Conservation (phyloP, 2,329 filamentous ascomycete genomes). For the Xylaria polymorpha region DNA sequence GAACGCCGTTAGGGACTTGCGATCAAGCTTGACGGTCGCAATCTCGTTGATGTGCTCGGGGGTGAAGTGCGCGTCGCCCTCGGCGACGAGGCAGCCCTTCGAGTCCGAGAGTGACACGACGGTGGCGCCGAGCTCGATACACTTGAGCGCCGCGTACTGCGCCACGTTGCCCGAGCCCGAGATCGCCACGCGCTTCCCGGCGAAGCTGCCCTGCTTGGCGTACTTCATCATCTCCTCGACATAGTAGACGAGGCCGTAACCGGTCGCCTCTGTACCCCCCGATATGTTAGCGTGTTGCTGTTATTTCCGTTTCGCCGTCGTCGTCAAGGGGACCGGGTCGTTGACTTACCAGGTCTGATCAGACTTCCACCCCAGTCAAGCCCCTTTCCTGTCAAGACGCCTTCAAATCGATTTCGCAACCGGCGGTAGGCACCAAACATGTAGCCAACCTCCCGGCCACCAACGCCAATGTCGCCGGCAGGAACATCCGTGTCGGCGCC, state of each 20-base stretch:
- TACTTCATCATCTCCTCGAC: constrained; percentile 95
- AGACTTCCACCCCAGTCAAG: constrained; percentile 90
- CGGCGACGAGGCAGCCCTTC: constrained; percentile 83
- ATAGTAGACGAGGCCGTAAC: constrained; percentile 96
- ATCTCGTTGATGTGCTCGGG: constrained; percentile 83
- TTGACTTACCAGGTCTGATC: constrained; percentile 77
- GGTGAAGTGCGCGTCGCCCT: constrained; percentile 76
- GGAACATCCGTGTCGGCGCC: constrained; percentile 96
- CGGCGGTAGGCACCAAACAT: constrained; percentile 95
- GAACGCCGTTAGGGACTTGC: constrained; percentile 82
- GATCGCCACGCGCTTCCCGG: constrained; percentile 93
- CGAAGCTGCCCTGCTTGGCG: constrained; percentile 85
- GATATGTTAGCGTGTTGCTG: constrained; percentile 18
- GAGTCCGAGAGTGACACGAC: constrained; percentile 95
- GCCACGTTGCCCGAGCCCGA: constrained; percentile 98
- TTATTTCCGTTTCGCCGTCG: neutral
- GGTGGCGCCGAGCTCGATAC: constrained; percentile 92
- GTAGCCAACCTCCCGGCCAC: constrained; percentile 91
- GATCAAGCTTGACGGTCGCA: constrained; percentile 85
- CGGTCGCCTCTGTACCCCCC: constrained; percentile 78
- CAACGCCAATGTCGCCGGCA: constrained; percentile 96
- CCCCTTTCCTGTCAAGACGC: constrained; percentile 96
- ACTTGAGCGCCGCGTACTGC: constrained; percentile 96
- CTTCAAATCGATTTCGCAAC: constrained; percentile 91
- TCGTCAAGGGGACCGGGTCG: neutral